phyloP scores from a whole-genome alignment of 306 rosid genomes.

The Quercus agrifolia region DNA sequence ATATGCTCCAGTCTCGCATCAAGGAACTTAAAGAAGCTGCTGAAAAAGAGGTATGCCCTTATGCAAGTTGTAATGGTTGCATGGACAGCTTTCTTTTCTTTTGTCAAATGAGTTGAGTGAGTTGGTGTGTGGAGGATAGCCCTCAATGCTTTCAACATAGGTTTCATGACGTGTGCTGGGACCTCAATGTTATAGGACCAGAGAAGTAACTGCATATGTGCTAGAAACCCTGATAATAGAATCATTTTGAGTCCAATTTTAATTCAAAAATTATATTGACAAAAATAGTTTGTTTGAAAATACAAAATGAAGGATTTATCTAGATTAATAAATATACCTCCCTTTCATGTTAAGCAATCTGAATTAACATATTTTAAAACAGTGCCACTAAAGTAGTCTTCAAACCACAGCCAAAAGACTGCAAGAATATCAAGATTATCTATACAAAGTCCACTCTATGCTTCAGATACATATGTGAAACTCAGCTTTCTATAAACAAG shows the following conservation, averaged over 20 bases:
- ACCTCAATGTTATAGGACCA: not conserved
- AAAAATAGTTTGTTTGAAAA: slow-evolving; percentile 1
- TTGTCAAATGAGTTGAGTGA: not conserved
- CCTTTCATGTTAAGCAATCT: not conserved
- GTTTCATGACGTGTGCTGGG: not conserved
- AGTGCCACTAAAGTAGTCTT: not conserved
- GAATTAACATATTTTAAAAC: not conserved
- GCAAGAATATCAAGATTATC: not conserved
- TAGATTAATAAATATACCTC: not conserved
- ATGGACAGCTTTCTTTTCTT: slow-evolving; percentile 3
- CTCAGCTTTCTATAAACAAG: not conserved
- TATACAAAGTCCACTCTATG: slow-evolving; percentile 4
- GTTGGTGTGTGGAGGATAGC: not conserved
- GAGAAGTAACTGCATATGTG: not conserved
- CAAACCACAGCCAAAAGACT: not conserved
- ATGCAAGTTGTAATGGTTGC: slow-evolving; percentile 24
- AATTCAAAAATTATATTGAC: not conserved
- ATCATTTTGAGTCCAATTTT: not conserved
- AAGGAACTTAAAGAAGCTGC: slow-evolving; percentile 80
- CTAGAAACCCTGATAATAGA: slow-evolving; percentile 7
- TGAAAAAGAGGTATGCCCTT: slow-evolving; percentile 71
- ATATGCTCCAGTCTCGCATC: slow-evolving; percentile 82
- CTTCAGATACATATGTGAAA: not conserved
- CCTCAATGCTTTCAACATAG: not conserved
- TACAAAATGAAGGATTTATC: slow-evolving; percentile 1